phyloP scores from a whole-genome alignment of 2,329 filamentous ascomycete species.

The Coniochaeta prunicola region DNA sequence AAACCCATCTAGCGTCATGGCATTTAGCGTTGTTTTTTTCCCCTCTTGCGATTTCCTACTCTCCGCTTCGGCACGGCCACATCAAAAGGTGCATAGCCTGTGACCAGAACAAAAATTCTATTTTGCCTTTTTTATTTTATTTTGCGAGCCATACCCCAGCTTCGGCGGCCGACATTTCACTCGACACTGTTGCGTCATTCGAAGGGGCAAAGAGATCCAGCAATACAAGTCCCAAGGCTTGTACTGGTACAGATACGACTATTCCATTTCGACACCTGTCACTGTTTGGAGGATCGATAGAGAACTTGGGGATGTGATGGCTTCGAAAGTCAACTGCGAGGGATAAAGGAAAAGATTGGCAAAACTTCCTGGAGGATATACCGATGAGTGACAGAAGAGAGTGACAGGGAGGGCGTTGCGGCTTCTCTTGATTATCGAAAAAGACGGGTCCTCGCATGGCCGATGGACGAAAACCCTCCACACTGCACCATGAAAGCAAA shows the following conservation, averaged over 20 bases:
- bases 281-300: background rate
- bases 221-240: slow-evolving; percentile 3
- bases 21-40: slow-evolving; percentile 2
- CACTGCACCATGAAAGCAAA: slow-evolving; percentile 3
- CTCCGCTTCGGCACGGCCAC: background rate
- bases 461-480: slow-evolving; percentile 6
- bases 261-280: background rate
- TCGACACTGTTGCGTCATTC: background rate
- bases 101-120: background rate
- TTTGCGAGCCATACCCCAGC: slow-evolving; percentile 10
- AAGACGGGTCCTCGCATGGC: slow-evolving; percentile 6
- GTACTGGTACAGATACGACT: background rate
- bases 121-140: slow-evolving; percentile 12
- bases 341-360: slow-evolving; percentile 11
- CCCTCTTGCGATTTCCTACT: background rate
- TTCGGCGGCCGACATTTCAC: background rate
- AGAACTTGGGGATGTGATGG: background rate
- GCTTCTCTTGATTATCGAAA: background rate
- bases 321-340: slow-evolving; percentile 1
- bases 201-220: slow-evolving; percentile 7
- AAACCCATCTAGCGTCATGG: slow-evolving; percentile 2
- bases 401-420: slow-evolving; percentile 1
- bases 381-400: slow-evolving; percentile 1
- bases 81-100: background rate
- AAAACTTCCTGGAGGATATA: slow-evolving; percentile 4